These are phyloP conservation scores for Naganishia kalamii DNA, from an alignment of 768 basidiomycete genomes.

Conservation along the genomic window DNA sequence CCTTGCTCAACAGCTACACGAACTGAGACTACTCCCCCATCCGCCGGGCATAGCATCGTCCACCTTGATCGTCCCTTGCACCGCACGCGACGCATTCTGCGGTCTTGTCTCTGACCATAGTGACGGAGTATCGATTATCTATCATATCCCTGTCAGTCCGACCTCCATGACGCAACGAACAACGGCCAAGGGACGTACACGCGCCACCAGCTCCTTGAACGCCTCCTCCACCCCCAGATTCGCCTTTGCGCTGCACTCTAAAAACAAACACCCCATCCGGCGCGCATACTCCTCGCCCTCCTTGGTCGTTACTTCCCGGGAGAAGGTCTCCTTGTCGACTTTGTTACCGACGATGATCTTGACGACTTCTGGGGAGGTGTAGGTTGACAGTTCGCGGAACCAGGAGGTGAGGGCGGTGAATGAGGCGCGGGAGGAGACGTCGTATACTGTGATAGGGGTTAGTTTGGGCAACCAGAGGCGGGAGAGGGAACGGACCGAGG, in stretches of 20 bases:
- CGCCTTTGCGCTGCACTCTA: conserved; percentile 88
- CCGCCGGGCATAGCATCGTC: conserved; percentile 17
- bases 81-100: no score
- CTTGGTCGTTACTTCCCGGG: conserved; percentile 70
- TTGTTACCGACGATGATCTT: conserved; percentile 90
- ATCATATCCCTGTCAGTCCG: background rate
- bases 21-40: conserved; percentile 10
- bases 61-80: conserved; percentile 13
- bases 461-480: background rate
- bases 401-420: conserved; percentile 92
- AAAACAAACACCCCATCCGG: conserved; percentile 74
- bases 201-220: conserved; percentile 68
- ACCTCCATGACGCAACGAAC: background rate
- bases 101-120: no score
- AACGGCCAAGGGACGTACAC: conserved; percentile 51
- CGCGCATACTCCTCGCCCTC: conserved; percentile 76
- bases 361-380: conserved; percentile 74
- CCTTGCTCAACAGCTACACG: conserved; percentile 15
- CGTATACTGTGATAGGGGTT: conserved; percentile 63
- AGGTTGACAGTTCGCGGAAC: conserved; percentile 85
- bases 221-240: conserved; percentile 72
- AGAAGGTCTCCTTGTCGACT: conserved; percentile 66
- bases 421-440: conserved; percentile 83
- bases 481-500: conserved; percentile 42
- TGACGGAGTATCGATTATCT: conserved; percentile 67